Conservation (phyloP, 345 rosid genomes). For the Capsella bursapastoris region DNA sequence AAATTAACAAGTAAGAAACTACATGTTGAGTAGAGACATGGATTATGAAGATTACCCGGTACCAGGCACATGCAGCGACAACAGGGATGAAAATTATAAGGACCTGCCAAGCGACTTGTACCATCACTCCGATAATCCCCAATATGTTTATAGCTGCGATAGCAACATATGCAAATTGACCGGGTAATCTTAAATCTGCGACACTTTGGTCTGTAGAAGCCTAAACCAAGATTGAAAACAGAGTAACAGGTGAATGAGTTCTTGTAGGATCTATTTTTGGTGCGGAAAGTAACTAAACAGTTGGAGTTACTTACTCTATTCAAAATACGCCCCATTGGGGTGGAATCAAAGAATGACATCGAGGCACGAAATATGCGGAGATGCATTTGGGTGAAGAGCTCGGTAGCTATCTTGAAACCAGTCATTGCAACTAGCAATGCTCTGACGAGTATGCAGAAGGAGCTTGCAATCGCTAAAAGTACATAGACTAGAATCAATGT, state of each 20-base stretch:
- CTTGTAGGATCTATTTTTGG: not conserved
- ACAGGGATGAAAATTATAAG: constrained; percentile 71
- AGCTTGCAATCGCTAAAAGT: constrained; percentile 59
- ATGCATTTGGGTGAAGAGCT: constrained; percentile 69
- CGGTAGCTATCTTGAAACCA: constrained; percentile 65
- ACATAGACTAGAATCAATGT: constrained; percentile 60
- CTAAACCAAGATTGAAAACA: constrained; percentile 45
- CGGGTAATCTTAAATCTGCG: constrained; percentile 58
- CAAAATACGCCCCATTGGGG: constrained; percentile 70
- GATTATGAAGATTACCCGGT: constrained; percentile 58
- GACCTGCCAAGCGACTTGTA: constrained; percentile 85
- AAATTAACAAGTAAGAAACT: constrained; percentile 15
- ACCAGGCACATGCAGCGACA: constrained; percentile 61
- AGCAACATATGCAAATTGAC: constrained; percentile 54
- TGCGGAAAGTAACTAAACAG: not conserved
- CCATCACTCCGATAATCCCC: constrained; percentile 71
- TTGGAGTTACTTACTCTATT: constrained; percentile 55
- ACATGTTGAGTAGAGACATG: not conserved
- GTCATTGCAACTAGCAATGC: constrained; percentile 52
- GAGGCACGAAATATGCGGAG: constrained; percentile 65
- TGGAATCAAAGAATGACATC: constrained; percentile 79
- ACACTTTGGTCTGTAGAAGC: constrained; percentile 85
- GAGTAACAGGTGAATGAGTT: not conserved
- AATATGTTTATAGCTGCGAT: constrained; percentile 57
- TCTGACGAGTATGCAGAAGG: constrained; percentile 58